phyloP scores from a whole-genome alignment of 768 basidiomycete species.

The Neoboletus magnificus region DNA sequence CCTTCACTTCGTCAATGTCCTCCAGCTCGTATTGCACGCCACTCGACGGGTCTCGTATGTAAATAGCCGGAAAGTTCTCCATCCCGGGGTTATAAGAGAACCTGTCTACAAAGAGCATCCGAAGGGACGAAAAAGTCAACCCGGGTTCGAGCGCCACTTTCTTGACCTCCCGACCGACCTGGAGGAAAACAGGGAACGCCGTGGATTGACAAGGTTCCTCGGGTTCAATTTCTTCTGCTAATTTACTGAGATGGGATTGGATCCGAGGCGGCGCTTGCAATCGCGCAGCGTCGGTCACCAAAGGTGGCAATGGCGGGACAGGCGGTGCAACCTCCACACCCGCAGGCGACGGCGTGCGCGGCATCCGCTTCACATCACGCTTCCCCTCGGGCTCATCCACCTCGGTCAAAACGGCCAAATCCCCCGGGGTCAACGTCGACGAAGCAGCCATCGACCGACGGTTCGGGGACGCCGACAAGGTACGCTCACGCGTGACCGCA shows the following conservation, averaged over 20 bases:
- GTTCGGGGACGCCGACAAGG: constrained; percentile 48
- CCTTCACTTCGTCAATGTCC: constrained; percentile 88
- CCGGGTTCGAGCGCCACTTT: constrained; percentile 71
- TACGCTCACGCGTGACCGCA: constrained; percentile 44
- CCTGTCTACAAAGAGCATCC: constrained; percentile 89
- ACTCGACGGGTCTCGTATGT: constrained; percentile 87
- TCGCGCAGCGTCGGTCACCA: constrained; percentile 38
- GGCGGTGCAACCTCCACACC: constrained; percentile 27
- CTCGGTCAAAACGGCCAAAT: constrained; percentile 69
- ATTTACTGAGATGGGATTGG: constrained; percentile 11
- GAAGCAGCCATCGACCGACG: constrained; percentile 66
- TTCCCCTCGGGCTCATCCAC: constrained; percentile 51
- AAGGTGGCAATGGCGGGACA: constrained; percentile 50
- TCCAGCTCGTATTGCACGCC: constrained; percentile 96
- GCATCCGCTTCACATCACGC: constrained; percentile 26
- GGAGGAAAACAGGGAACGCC: constrained; percentile 75
- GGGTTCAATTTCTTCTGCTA: constrained; percentile 19
- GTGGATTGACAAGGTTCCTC: constrained; percentile 15
- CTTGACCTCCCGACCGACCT: constrained; percentile 88
- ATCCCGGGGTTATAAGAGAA: constrained; percentile 92
- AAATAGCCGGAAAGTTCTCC: constrained; percentile 93
- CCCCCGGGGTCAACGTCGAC: constrained; percentile 61
- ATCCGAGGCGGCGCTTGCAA: constrained; percentile 1
- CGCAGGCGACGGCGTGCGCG: constrained; percentile 37
- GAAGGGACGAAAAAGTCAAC: constrained; percentile 67